Conservation (phyloP, 768 basidiomycete species). For the Xerocomellus amylosporus region DNA sequence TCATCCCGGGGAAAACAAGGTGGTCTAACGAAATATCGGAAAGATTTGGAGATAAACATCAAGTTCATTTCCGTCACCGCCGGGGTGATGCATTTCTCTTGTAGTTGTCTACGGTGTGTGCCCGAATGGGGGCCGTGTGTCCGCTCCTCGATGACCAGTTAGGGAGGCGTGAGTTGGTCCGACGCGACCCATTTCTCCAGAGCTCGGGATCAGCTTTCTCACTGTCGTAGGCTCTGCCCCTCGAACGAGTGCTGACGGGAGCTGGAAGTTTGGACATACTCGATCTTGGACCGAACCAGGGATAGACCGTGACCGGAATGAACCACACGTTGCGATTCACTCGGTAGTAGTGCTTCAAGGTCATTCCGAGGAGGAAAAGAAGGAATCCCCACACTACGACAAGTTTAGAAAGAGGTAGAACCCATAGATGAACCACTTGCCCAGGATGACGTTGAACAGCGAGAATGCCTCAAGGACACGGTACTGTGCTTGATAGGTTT, state of each 20-base stretch:
- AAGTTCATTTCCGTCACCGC: constrained; percentile 35
- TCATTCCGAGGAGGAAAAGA: constrained; percentile 42
- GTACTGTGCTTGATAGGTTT: constrained; percentile 88
- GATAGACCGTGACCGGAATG: constrained; percentile 64
- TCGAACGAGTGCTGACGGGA: constrained; percentile 39
- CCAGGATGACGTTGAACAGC: constrained; percentile 68
- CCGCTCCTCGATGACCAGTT: constrained; percentile 14
- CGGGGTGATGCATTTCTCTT: constrained; percentile 43
- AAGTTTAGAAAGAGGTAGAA: constrained; percentile 7
- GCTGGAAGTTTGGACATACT: constrained; percentile 40
- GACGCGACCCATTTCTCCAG: constrained; percentile 19
- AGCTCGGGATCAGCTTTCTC: constrained; percentile 30
- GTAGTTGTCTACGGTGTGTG: constrained; percentile 36
- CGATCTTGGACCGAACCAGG: constrained; percentile 59
- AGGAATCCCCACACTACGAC: constrained; percentile 48
- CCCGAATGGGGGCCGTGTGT: constrained; percentile 25
- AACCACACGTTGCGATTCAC: constrained; percentile 60
- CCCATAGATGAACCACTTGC: constrained; percentile 38
- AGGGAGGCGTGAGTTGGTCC: constrained; percentile 21
- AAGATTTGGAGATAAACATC: constrained; percentile 2
- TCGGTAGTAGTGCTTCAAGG: constrained; percentile 41
- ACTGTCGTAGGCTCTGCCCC: constrained; percentile 28
- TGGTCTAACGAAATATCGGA: constrained; percentile 11
- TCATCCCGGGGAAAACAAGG: constrained; percentile 4
- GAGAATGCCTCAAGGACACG: constrained; percentile 79